Percentiles rank a stretch among this genome's conserved stretches.
phyloP scores from a whole-genome alignment of 2,329 filamentous ascomycete genomes.

The Fusarium equiseti region DNA sequence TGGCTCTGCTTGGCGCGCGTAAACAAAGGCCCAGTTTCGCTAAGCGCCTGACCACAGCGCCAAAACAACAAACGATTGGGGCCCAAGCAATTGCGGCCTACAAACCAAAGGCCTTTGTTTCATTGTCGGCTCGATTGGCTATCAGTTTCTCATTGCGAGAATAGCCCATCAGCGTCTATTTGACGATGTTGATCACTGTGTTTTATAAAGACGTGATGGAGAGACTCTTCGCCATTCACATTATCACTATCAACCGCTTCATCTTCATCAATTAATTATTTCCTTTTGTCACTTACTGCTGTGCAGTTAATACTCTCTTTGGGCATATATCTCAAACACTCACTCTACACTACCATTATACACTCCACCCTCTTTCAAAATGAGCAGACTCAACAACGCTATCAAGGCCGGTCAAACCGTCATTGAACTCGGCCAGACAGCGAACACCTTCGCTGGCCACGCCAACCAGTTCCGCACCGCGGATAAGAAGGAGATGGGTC shows the following conservation, averaged over 20 bases:
- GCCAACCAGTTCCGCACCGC: conserved; percentile 50
- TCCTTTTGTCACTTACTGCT: conserved; percentile 31
- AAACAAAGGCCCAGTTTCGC: conserved; percentile 39
- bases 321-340: not conserved
- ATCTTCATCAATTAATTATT: conserved; percentile 1
- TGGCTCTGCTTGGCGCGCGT: conserved; percentile 27
- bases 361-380: conserved; percentile 24
- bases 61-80: conserved; percentile 42
- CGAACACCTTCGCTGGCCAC: conserved; percentile 45
- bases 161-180: conserved; percentile 16
- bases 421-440: conserved; percentile 50
- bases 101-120: conserved; percentile 6
- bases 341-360: not conserved
- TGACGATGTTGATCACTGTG: not conserved
- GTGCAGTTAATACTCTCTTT: conserved; percentile 32
- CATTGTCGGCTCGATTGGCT: conserved; percentile 37
- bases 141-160: not conserved
- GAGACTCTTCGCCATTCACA: not conserved
- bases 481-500: conserved; percentile 52
- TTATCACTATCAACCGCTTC: conserved; percentile 16
- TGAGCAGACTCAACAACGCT: conserved; percentile 49
- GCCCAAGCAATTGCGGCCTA: conserved; percentile 21
- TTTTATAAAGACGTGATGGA: conserved; percentile 23
- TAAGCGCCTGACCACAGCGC: conserved; percentile 42
- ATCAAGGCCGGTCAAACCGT: conserved; percentile 52